Base-by-base conservation (phyloP, 2,329 filamentous ascomycete genomes). In the Epichloe elymi region DNA sequence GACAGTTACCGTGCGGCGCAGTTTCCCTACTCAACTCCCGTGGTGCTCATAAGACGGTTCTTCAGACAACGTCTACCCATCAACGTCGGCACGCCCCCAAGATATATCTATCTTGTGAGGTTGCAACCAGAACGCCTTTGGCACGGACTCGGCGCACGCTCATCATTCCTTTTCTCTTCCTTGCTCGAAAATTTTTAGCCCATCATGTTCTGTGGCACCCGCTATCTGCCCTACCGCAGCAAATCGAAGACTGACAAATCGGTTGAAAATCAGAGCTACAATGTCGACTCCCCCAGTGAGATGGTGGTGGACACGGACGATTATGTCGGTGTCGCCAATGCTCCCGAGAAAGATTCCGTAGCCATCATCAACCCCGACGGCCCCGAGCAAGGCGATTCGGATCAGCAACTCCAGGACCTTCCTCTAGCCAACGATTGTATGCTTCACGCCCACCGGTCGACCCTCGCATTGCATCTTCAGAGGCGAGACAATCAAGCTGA, bases 271-370 rank as follows among this genome's bases (percentile, higher is more conserved):
- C 63, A 78, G 73, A 74, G 71, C 61, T 74, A 74, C 67, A 74
- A 75, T 61, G 68, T 76, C 50, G 72, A 75, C 55, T 78, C 76
- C 48, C 48, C 76, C 75, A 14, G 74, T 64, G 73, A 77, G 59
- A 76, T 78, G 75, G 66, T 75, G 62, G 66, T 79, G 58, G 76
- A 79, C 58, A 69, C 72, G 30, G 73, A 74, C 61, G 76, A 79
- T 58, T 76, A 76, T 51, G 70, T 76, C 59, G 71, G 75, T 61
- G 70, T 70, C 57, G 64, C 70, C 54, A 69, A 72, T 60, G 67
- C 70, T 50, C 62, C 66, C 53, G 77, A 79, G 56, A 73, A 71
- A 54, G 75, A 77, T 42, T 66, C 72, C 49, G 68, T 79, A 50
- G 69, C 74, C 58, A 76, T 78, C 60, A 77, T 78, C 63, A 73